phyloP scores from a whole-genome alignment of 352 stramenopile species.

The Phytophthora rubi region DNA sequence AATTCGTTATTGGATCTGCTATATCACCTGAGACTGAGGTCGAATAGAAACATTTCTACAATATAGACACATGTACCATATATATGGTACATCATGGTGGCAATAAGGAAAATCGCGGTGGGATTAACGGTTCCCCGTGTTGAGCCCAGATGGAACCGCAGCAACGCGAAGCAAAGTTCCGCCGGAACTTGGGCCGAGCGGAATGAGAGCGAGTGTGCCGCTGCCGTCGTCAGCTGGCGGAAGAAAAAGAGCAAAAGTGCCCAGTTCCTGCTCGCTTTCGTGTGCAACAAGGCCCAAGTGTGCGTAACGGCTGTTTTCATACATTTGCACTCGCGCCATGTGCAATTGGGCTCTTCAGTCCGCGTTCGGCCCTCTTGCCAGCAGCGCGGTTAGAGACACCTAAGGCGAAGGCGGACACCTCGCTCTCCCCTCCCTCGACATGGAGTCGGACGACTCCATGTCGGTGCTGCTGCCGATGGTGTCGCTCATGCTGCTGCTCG shows the following conservation, averaged over 20 bases:
- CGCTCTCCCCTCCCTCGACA: neutral
- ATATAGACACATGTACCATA: too few species aligned
- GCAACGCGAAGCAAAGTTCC: constrained; percentile 5
- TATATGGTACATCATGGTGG: too few species aligned
- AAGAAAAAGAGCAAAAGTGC: constrained; percentile 22
- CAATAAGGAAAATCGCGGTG: too few species aligned
- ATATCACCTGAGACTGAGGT: too few species aligned
- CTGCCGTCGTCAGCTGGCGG: constrained; percentile 8
- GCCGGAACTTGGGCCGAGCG: neutral
- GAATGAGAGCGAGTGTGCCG: neutral
- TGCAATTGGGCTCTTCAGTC: constrained; percentile 16
- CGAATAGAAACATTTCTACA: too few species aligned
- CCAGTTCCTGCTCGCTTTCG: neutral
- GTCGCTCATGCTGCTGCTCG: constrained; percentile 67
- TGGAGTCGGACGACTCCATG: constrained; percentile 53
- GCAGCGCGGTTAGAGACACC: neutral
- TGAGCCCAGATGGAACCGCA: constrained; percentile 19
- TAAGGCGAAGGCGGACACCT: constrained; percentile 6
- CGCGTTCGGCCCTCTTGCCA: constrained; percentile 6
- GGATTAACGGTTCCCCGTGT: neutral
- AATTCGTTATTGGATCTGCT: too few species aligned
- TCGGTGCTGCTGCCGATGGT: constrained; percentile 76
- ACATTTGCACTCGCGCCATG: neutral
- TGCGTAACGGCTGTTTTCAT: constrained; percentile 12
- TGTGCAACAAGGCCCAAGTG: constrained; percentile 14